Conservation (phyloP, 2,329 filamentous ascomycete species). For the Erysiphe neolycopersici region DNA sequence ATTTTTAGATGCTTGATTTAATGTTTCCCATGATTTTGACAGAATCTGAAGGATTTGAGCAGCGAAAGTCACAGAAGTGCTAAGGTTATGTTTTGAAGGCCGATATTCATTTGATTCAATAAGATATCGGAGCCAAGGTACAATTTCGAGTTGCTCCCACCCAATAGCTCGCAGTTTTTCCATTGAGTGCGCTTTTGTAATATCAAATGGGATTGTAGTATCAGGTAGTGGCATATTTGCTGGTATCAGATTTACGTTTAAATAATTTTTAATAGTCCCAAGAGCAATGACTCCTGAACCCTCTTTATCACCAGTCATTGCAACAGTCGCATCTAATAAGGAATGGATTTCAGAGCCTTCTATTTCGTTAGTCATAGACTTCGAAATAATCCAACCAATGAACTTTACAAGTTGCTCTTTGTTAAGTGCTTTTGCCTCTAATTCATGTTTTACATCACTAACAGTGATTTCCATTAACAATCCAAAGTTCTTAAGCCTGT, state of each 20-base stretch:
- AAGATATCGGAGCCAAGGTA: slow-evolving; percentile 65
- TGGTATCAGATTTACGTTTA: slow-evolving; percentile 55
- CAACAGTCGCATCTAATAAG: slow-evolving; percentile 59
- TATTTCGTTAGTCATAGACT: slow-evolving; percentile 44
- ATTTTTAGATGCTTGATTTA: slow-evolving; percentile 37
- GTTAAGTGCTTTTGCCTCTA: slow-evolving; percentile 57
- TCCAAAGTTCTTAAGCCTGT: slow-evolving; percentile 57
- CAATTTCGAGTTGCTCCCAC: slow-evolving; percentile 63
- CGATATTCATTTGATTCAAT: slow-evolving; percentile 36
- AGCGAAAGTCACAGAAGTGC: slow-evolving; percentile 45
- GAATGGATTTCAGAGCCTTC: slow-evolving; percentile 38
- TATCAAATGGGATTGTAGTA: slow-evolving; percentile 60
- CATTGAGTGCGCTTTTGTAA: slow-evolving; percentile 42
- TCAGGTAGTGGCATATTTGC: slow-evolving; percentile 56
- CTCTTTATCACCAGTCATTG: slow-evolving; percentile 31
- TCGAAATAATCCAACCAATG: slow-evolving; percentile 56
- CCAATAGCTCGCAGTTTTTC: slow-evolving; percentile 53
- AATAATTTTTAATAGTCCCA: slow-evolving; percentile 45
- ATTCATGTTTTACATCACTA: slow-evolving; percentile 56
- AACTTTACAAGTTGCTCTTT: slow-evolving; percentile 60
- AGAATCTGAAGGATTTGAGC: slow-evolving; percentile 50
- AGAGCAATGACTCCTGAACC: slow-evolving; percentile 50
- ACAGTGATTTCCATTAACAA: slow-evolving; percentile 72
- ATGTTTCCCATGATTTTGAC: slow-evolving; percentile 74
- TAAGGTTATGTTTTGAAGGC: slow-evolving; percentile 39